Percentiles rank a stretch among this genome's conserved stretches.
Evolutionary conservation across 2,329 filamentous ascomycete species (phyloP).

Genomic region (Triangularia setosa): DNA sequence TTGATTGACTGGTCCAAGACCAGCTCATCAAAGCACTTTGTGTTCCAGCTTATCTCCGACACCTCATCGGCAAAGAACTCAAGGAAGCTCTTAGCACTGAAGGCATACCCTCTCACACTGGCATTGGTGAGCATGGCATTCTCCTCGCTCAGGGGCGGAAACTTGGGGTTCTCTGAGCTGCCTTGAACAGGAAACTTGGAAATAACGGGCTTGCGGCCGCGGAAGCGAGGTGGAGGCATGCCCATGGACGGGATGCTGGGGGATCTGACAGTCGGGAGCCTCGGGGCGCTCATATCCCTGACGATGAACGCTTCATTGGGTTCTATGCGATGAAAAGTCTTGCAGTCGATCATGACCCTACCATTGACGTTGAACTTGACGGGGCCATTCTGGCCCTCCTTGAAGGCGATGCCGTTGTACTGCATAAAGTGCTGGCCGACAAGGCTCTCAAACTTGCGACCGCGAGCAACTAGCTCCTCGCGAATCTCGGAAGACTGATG

Average conservation of each 20-base stretch:
- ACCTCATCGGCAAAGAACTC: conserved; percentile 25
- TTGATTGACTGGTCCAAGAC: conserved; percentile 25
- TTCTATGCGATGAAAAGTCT: conserved; percentile 32
- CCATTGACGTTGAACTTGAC: conserved; percentile 29
- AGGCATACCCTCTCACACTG: conserved; percentile 26
- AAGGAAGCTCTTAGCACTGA: conserved; percentile 16
- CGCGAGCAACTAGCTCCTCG: conserved; percentile 29
- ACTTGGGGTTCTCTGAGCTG: conserved; percentile 7
- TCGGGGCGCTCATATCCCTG: neutral
- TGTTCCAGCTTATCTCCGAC: conserved; percentile 23
- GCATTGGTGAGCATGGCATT: conserved; percentile 21
- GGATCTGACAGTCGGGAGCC: neutral
- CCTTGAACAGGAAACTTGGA: conserved; percentile 3
- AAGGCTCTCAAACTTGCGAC: conserved; percentile 35
- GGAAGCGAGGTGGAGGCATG: neutral
- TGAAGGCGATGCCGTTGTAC: conserved; percentile 25
- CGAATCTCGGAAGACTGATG: conserved; percentile 26
- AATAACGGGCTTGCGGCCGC: conserved; percentile 4
- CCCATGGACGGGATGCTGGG: neutral
- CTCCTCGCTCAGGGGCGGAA: conserved; percentile 19
- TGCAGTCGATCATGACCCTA: conserved; percentile 37
- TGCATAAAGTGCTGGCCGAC: conserved; percentile 25
- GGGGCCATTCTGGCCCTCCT: conserved; percentile 14
- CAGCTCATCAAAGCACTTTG: conserved; percentile 21
- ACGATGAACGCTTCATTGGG: conserved; percentile 23